Conservation (phyloP, 1,284 basidiomycete species). For the Coriolopsis trogii region DNA sequence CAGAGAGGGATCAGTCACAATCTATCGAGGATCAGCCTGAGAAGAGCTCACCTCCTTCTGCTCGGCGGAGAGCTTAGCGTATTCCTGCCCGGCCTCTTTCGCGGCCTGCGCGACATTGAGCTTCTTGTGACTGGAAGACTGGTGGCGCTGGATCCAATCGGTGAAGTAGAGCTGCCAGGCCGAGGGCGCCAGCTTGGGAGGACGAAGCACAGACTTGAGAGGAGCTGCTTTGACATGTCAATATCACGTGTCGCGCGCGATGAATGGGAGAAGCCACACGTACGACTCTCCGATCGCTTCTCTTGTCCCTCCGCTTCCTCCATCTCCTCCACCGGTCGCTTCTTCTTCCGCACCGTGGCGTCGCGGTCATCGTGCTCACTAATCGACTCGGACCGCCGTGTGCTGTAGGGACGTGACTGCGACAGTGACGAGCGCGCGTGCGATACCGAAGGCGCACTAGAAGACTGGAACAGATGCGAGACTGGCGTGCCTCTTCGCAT, state of each 20-base stretch:
- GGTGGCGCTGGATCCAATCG: slow-evolving; percentile 92
- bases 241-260: slow-evolving; percentile 21
- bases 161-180: slow-evolving; percentile 98
- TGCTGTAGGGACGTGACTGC: slow-evolving; percentile 57
- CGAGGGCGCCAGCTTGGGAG: slow-evolving; percentile 91
- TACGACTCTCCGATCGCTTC: slow-evolving; percentile 34
- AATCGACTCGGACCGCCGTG: slow-evolving; percentile 63
- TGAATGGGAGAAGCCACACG: slow-evolving; percentile 20
- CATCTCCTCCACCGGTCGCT: slow-evolving; percentile 44
- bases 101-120: slow-evolving; percentile 96
- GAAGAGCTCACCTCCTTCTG: slow-evolving; percentile 73
- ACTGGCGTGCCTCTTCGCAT: slow-evolving; percentile 40
- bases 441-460: slow-evolving; percentile 61
- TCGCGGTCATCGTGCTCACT: slow-evolving; percentile 65
- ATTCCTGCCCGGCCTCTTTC: slow-evolving; percentile 92
- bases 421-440: slow-evolving; percentile 43
- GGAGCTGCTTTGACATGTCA: slow-evolving; percentile 44
- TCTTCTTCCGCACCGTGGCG: slow-evolving; percentile 70
- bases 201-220: slow-evolving; percentile 73
- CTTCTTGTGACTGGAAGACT: slow-evolving; percentile 77
- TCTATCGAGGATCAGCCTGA: slow-evolving; percentile 34
- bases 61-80: slow-evolving; percentile 76
- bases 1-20: slow-evolving; percentile 32
- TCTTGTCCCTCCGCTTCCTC: slow-evolving; percentile 44
- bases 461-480: slow-evolving; percentile 75